Percentiles rank a stretch among this genome's conserved stretches.
These are phyloP conservation scores for Penicillium sumatraense DNA, from an alignment of 2,329 filamentous ascomycete species.

Conservation along the genomic window DNA sequence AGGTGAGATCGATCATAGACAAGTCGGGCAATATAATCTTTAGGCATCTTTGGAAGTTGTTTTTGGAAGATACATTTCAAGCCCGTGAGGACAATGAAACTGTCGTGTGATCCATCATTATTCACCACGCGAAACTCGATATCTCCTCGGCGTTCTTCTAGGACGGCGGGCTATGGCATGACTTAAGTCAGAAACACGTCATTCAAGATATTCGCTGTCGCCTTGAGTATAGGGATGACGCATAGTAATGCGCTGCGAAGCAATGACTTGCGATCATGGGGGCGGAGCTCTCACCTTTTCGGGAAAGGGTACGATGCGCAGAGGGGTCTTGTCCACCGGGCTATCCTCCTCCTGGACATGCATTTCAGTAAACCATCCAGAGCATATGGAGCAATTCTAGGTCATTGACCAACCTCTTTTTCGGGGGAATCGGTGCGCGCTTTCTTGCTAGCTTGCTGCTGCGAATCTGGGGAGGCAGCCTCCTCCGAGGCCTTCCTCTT, in stretches of 20 bases:
- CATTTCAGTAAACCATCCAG: too few species aligned
- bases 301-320: constrained; percentile 78
- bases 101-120: constrained; percentile 87
- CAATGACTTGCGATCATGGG: too few species aligned
- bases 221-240: too few species aligned
- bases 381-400: neutral
- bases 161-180: constrained; percentile 84
- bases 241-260: too few species aligned
- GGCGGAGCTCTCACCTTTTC: constrained; percentile 74
- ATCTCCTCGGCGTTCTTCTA: constrained; percentile 90
- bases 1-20: constrained; percentile 97
- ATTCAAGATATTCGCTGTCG: constrained; percentile 22
- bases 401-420: constrained; percentile 34
- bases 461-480: constrained; percentile 46
- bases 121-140: constrained; percentile 98
- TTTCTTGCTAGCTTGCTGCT: constrained; percentile 51
- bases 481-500: constrained; percentile 59
- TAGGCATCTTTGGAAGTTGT: constrained; percentile 98
- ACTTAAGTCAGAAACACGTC: too few species aligned
- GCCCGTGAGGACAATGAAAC: constrained; percentile 90
- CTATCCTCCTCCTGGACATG: constrained; percentile 45
- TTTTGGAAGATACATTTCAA: constrained; percentile 99
- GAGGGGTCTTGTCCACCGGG: constrained; percentile 53
- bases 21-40: constrained; percentile 96
- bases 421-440: constrained; percentile 54